Evolutionary conservation across 495 filamentous ascomycete genomes (phyloP).

Genomic region (Aspergillus homomorphus): DNA sequence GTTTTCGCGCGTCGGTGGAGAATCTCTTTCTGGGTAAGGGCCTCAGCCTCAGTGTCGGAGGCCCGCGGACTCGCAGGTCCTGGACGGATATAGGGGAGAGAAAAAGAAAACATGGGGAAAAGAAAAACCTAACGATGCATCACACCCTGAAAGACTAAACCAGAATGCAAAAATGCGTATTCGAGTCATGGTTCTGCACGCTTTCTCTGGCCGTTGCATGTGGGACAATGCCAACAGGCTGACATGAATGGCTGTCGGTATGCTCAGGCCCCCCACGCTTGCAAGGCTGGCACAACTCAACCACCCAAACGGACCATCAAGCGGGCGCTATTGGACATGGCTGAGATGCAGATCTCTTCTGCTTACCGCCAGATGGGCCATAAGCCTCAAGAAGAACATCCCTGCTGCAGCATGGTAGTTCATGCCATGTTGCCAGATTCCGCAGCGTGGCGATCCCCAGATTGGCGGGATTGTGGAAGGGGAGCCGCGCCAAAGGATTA

Average conservation of each 20-base stretch:
- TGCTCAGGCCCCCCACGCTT: slow-evolving; percentile 10
- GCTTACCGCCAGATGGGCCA: slow-evolving; percentile 11
- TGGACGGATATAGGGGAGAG: neutral
- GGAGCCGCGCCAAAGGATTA: neutral
- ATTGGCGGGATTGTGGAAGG: neutral
- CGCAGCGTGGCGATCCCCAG: neutral
- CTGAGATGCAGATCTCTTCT: slow-evolving; percentile 12
- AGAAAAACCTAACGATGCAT: neutral
- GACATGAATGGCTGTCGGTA: neutral
- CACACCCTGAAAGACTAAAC: neutral
- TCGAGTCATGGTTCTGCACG: neutral
- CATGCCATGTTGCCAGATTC: neutral
- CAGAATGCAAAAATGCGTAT: neutral
- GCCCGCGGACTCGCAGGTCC: neutral
- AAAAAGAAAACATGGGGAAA: neutral
- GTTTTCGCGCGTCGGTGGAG: neutral
- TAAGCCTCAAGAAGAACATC: neutral
- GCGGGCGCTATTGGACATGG: slow-evolving; percentile 10
- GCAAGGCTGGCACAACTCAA: slow-evolving; percentile 1
- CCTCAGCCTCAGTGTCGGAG: slow-evolving; percentile 1
- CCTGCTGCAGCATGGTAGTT: slow-evolving; percentile 5
- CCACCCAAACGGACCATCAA: neutral
- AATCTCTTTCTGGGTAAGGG: neutral
- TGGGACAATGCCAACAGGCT: neutral
- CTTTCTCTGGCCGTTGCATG: neutral